Conservation (phyloP, 108 stramenopile species). For the Cyclotella choctawhatcheeana region DNA sequence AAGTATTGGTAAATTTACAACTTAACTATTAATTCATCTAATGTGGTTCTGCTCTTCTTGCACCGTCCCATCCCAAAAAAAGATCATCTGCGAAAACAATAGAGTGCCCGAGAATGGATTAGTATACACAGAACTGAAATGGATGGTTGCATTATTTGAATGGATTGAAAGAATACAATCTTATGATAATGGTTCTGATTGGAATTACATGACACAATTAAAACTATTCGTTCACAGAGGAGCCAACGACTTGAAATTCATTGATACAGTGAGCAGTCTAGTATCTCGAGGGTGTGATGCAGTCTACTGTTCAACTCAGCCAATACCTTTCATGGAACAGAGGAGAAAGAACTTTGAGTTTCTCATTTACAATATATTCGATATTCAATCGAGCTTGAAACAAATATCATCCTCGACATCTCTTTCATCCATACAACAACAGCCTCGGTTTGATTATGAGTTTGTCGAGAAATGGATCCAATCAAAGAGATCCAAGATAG, state of each 20-base stretch:
- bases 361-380: conserved; percentile 35
- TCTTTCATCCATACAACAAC: background rate
- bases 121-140: conserved; percentile 38
- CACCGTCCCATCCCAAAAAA: no score
- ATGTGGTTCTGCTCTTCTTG: no score
- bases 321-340: conserved; percentile 36
- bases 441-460: conserved; percentile 24
- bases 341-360: conserved; percentile 37
- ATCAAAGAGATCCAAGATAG: conserved; percentile 29
- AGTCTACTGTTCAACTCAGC: conserved; percentile 27
- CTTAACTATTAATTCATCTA: no score
- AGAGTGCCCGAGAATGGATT: conserved; percentile 22
- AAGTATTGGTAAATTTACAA: background rate
- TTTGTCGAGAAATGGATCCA: conserved; percentile 26
- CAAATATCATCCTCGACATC: background rate
- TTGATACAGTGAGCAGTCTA: conserved; percentile 40
- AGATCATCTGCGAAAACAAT: conserved; percentile 26
- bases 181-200: conserved; percentile 22
- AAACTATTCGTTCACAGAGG: conserved; percentile 36
- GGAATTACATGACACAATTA: conserved; percentile 38
- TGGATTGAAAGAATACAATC: conserved; percentile 41
- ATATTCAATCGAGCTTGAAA: conserved; percentile 9
- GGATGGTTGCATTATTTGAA: conserved; percentile 36
- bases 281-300: conserved; percentile 40
- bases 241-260: conserved; percentile 23